These are phyloP conservation scores for Trichoderma pleuroti DNA, from an alignment of 2,329 filamentous ascomycete species.

Conservation along the genomic window DNA sequence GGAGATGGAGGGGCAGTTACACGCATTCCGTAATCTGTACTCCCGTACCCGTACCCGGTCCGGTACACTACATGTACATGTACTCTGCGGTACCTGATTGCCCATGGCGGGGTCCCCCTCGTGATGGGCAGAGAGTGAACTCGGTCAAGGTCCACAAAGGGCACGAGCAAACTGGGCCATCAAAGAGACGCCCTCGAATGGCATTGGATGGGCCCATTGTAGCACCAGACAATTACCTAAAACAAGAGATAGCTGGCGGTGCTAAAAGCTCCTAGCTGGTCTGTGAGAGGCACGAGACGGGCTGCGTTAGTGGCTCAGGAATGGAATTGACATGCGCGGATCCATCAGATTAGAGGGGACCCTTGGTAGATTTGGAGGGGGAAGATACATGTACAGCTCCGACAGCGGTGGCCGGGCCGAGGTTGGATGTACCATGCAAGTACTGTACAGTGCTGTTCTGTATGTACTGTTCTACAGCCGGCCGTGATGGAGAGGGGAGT, in stretches of 20 bases:
- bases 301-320: background rate
- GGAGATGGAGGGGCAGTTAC: conserved; percentile 4
- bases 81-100: background rate
- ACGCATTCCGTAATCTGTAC: background rate
- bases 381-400: no score
- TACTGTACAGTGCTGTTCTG: background rate
- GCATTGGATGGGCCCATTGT: background rate
- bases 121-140: background rate
- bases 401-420: conserved; percentile 2
- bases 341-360: background rate
- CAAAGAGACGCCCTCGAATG: background rate
- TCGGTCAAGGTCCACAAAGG: background rate
- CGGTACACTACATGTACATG: no score
- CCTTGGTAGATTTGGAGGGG: no score
- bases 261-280: background rate
- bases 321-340: background rate
- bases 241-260: background rate
- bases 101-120: background rate
- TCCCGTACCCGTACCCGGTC: background rate
- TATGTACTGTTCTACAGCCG: background rate
- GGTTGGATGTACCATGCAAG: background rate
- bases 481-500: background rate
- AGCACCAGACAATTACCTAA: conserved; percentile 1
- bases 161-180: background rate
- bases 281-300: background rate